These are phyloP conservation scores for Nitzschia sp. DNA, from an alignment of 108 stramenopile species.

Conservation along the genomic window DNA sequence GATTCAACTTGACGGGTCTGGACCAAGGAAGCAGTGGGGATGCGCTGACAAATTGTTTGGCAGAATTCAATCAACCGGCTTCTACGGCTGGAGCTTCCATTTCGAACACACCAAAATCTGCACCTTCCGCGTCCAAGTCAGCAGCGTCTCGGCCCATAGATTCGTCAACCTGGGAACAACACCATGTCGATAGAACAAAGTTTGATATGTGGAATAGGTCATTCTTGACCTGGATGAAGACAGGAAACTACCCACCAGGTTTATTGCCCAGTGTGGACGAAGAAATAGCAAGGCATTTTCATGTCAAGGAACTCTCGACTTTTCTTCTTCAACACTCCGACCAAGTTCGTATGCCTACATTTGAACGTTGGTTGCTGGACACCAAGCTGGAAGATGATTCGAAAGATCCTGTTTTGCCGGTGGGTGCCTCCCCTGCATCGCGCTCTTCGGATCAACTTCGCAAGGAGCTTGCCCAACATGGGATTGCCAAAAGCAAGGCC, in stretches of 20 bases:
- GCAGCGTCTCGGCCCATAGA: no score
- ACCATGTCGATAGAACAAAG: constrained; percentile 1
- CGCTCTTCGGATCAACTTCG: constrained; percentile 37
- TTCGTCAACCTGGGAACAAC: background rate
- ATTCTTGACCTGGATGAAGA: constrained; percentile 17
- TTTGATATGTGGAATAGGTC: constrained; percentile 35
- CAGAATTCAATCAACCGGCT: constrained; percentile 17
- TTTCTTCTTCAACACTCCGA: constrained; percentile 47
- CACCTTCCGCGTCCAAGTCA: no score
- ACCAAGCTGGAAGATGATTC: constrained; percentile 58
- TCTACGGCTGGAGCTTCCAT: no score
- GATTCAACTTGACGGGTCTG: constrained; percentile 13
- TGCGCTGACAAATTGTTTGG: constrained; percentile 30
- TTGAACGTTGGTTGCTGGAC: constrained; percentile 80
- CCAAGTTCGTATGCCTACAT: constrained; percentile 64
- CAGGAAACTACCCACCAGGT: constrained; percentile 30
- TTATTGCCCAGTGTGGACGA: constrained; percentile 59
- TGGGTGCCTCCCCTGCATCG: constrained; percentile 12
- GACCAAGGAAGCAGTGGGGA: constrained; percentile 1
- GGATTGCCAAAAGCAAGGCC: constrained; percentile 19
- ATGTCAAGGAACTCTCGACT: constrained; percentile 50
- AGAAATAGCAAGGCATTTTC: constrained; percentile 65
- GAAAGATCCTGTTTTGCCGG: constrained; percentile 50
- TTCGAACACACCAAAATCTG: no score
- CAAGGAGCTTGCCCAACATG: constrained; percentile 22